phyloP scores from a whole-genome alignment of 2,329 filamentous ascomycete species.

The Arachnomyces sp. region DNA sequence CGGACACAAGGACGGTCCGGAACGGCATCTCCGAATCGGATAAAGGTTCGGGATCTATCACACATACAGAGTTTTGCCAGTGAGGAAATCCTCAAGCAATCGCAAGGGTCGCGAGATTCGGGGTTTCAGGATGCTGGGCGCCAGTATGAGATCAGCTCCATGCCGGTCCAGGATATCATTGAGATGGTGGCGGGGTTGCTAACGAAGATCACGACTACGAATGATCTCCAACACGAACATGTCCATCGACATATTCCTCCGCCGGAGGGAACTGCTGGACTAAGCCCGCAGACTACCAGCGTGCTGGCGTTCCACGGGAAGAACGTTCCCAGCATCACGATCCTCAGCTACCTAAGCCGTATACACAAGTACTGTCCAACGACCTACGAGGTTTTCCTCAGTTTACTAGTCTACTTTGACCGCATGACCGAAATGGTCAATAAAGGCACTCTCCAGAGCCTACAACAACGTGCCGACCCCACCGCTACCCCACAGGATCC shows the following conservation, averaged over 20 bases:
- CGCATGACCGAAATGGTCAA: conserved; percentile 97
- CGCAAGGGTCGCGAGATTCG: conserved; percentile 37
- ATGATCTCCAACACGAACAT: conserved; percentile 88
- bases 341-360: conserved; percentile 86
- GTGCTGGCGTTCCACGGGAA: conserved; percentile 97
- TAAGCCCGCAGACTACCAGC: conserved; percentile 58
- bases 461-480: conserved; percentile 34
- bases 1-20: conserved; percentile 36
- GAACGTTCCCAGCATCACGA: conserved; percentile 94
- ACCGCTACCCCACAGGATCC: conserved; percentile 11
- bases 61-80: conserved; percentile 85
- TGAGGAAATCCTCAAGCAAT: conserved; percentile 61
- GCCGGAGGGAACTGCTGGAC: conserved; percentile 50
- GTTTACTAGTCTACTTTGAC: conserved; percentile 93
- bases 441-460: conserved; percentile 61
- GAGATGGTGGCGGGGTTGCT: conserved; percentile 97
- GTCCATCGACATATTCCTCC: conserved; percentile 66
- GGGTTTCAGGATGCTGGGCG: conserved; percentile 45
- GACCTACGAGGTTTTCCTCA: conserved; percentile 95
- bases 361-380: conserved; percentile 99
- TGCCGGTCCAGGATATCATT: conserved; percentile 96
- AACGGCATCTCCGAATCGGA: conserved; percentile 47
- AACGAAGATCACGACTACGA: conserved; percentile 95
- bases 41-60: conserved; percentile 79
- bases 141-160: conserved; percentile 89